These are phyloP conservation scores for Suhomyces wounanorum DNA, from an alignment of 1,139 yeast genomes.

Conservation along the genomic window DNA sequence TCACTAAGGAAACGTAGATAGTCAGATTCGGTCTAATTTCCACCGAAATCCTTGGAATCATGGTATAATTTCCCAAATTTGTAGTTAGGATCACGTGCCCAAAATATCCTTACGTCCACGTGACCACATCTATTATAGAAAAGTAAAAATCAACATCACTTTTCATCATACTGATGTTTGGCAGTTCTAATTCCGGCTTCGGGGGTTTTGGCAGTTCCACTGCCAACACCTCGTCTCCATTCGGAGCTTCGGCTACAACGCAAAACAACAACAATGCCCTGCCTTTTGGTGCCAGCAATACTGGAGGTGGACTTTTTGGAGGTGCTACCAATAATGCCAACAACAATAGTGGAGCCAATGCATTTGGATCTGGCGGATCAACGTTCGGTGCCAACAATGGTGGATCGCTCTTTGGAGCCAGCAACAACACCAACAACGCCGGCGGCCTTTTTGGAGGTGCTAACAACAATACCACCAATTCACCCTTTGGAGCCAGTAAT, in stretches of 20 bases:
- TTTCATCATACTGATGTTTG: conserved; percentile 21
- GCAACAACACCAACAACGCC: conserved; percentile 8
- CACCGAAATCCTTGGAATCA: too few relatives aligned
- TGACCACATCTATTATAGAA: background rate
- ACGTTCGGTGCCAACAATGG: conserved; percentile 5
- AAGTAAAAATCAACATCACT: conserved; percentile 4
- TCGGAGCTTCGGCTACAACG: conserved; percentile 15
- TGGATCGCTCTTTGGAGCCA: conserved; percentile 13
- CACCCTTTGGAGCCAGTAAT: conserved; percentile 23
- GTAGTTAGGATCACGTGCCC: too few relatives aligned
- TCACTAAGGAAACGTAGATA: too few relatives aligned
- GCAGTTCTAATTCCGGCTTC: conserved; percentile 26
- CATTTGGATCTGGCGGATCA: conserved; percentile 8
- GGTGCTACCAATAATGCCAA: conserved; percentile 2
- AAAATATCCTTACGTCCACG: background rate
- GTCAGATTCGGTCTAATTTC: too few relatives aligned
- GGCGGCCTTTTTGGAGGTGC: conserved; percentile 14
- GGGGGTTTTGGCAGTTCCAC: conserved; percentile 26
- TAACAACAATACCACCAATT: conserved; percentile 6
- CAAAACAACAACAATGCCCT: conserved; percentile 14
- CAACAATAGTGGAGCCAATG: conserved; percentile 2
- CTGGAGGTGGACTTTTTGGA: conserved; percentile 22
- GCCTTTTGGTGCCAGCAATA: conserved; percentile 27
- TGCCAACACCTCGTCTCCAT: conserved; percentile 18
- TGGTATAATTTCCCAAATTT: too few relatives aligned